Conservation (phyloP, 331 rosid genomes). For the Cydonia oblonga region DNA sequence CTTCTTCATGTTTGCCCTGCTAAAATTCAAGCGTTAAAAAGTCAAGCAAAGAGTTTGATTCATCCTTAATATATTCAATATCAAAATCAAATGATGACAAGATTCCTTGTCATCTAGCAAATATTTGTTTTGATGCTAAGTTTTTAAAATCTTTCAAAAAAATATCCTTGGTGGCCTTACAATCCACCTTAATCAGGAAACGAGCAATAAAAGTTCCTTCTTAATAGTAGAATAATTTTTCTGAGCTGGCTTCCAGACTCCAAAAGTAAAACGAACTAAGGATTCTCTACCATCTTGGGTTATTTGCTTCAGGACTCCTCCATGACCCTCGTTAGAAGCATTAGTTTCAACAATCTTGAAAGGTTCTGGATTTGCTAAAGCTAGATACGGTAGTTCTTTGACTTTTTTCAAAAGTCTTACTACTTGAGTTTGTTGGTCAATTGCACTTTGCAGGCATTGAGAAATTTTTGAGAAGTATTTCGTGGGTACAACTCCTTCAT, state of each 20-base stretch:
- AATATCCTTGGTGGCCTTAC: neutral
- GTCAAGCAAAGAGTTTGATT: neutral
- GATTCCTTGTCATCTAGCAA: neutral
- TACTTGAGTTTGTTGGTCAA: neutral
- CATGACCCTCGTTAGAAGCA: neutral
- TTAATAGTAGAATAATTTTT: neutral
- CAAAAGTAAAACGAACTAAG: neutral
- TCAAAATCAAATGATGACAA: neutral
- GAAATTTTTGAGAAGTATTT: neutral
- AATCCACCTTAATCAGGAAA: neutral
- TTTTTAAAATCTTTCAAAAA: neutral
- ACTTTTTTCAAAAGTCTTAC: neutral
- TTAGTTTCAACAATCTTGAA: neutral
- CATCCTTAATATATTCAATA: neutral
- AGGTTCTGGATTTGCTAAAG: neutral
- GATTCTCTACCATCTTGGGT: neutral
- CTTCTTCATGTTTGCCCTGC: neutral
- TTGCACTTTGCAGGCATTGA: neutral
- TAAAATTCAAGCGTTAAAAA: neutral
- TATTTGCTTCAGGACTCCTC: neutral
- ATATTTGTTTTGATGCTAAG: neutral
- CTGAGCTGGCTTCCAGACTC: neutral
- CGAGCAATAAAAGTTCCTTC: neutral
- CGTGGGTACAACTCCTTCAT: neutral
- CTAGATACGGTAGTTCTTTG: neutral